Conservation (phyloP, 768 basidiomycete genomes). For the Lactarius quietus region DNA sequence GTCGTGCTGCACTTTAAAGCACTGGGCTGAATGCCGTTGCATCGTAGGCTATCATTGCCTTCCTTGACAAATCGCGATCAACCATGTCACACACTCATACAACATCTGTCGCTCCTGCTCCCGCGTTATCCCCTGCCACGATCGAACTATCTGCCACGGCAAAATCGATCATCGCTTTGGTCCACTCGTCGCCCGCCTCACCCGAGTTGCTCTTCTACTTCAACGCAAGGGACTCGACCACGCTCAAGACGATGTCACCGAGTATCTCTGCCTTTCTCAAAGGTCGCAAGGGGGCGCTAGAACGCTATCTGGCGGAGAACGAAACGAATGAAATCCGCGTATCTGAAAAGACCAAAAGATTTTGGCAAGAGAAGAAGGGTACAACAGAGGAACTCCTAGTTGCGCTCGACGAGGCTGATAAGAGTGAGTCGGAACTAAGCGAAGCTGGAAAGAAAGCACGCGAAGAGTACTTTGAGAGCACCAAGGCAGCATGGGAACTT, state of each 20-base stretch:
- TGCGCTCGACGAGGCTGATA: conserved; percentile 46
- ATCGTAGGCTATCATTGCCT: conserved; percentile 65
- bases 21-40: conserved; percentile 17
- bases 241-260: conserved; percentile 48
- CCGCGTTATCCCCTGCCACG: conserved; percentile 74
- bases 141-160: conserved; percentile 56
- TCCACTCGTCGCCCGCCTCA: conserved; percentile 61
- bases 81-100: conserved; percentile 63
- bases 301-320: conserved; percentile 49
- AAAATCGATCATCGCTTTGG: conserved; percentile 46
- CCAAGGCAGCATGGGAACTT: conserved; percentile 52
- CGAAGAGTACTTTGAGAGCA: conserved; percentile 48
- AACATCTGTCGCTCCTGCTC: conserved; percentile 69
- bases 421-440: conserved; percentile 38
- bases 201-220: conserved; percentile 57
- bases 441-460: conserved; percentile 40
- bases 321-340: conserved; percentile 46
- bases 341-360: conserved; percentile 56
- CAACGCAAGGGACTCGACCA: conserved; percentile 55
- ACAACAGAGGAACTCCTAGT: conserved; percentile 42
- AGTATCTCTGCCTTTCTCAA: conserved; percentile 41
- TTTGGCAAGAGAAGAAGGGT: conserved; percentile 58
- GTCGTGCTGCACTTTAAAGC: background rate
- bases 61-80: conserved; percentile 81
- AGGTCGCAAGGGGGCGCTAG: conserved; percentile 49